phyloP scores from a whole-genome alignment of 768 basidiomycete species.

The Pleurotus pulmonarius region DNA sequence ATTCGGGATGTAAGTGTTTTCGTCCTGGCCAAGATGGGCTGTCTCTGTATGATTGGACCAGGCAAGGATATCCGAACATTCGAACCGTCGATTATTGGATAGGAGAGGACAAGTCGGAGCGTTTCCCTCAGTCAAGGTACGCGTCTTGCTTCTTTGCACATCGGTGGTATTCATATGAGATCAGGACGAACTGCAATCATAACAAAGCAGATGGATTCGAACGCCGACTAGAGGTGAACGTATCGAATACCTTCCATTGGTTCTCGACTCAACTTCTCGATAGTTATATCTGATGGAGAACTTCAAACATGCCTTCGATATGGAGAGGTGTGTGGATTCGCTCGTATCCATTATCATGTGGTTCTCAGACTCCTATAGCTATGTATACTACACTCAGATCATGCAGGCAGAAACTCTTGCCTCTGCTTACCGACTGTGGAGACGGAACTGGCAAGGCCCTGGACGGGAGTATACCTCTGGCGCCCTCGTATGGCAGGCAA shows the following conservation, averaged over 20 bases:
- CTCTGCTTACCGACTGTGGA: constrained; percentile 87
- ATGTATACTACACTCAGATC: constrained; percentile 91
- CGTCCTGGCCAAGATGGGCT: background rate
- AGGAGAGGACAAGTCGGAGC: constrained; percentile 66
- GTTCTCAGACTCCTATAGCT: constrained; percentile 40
- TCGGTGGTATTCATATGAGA: background rate
- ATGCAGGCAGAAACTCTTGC: constrained; percentile 94
- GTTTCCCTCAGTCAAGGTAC: constrained; percentile 85
- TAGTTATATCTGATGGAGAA: constrained; percentile 93
- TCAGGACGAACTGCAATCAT: constrained; percentile 69
- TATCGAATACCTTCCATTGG: background rate
- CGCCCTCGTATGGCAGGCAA: constrained; percentile 93
- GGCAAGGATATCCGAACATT: constrained; percentile 87
- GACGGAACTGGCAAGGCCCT: constrained; percentile 86
- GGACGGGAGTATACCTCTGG: constrained; percentile 86
- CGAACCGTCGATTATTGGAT: constrained; percentile 89
- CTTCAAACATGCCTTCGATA: constrained; percentile 84
- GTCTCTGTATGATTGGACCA: constrained; percentile 22
- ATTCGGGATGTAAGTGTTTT: constrained; percentile 74
- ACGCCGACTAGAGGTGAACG: constrained; percentile 67
- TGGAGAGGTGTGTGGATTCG: constrained; percentile 59
- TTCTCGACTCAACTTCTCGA: constrained; percentile 1
- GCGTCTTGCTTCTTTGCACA: constrained; percentile 9
- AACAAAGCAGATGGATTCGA: constrained; percentile 92
- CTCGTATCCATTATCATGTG: constrained; percentile 3